Evolutionary conservation across 2,329 filamentous ascomycete genomes (phyloP).

Genomic region (Aspergillus sp.): DNA sequence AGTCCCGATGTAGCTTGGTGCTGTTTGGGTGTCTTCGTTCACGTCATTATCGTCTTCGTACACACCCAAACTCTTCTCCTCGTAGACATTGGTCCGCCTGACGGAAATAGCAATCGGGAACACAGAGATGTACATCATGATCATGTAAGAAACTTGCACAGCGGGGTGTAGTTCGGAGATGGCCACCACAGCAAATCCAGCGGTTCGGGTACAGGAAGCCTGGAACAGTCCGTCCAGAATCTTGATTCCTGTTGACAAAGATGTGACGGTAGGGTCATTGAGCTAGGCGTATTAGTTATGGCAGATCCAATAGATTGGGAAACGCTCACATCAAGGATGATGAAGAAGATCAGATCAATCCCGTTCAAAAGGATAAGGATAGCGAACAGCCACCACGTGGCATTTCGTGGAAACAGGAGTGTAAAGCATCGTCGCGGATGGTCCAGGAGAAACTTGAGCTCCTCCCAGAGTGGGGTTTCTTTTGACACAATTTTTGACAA

Average conservation of each 20-base stretch:
- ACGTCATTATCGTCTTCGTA: constrained; percentile 64
- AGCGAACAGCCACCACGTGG: constrained; percentile 95
- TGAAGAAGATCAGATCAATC: constrained; percentile 86
- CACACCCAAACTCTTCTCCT: constrained; percentile 76
- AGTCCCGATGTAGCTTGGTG: constrained; percentile 83
- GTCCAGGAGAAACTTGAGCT: constrained; percentile 86
- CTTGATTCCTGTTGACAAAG: constrained; percentile 72
- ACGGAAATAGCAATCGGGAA: constrained; percentile 95
- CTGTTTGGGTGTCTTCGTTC: constrained; percentile 57
- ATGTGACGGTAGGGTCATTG: constrained; percentile 69
- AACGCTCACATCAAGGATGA: constrained; percentile 72
- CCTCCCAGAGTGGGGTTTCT: constrained; percentile 79
- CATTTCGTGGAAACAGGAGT: constrained; percentile 82
- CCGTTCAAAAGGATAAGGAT: constrained; percentile 81
- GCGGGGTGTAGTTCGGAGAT: constrained; percentile 79
- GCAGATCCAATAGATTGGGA: background rate
- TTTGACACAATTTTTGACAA: constrained; percentile 68
- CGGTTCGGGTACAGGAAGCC: constrained; percentile 84
- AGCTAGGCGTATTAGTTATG: constrained; percentile 38
- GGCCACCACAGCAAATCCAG: constrained; percentile 82
- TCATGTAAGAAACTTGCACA: constrained; percentile 91
- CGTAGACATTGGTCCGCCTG: constrained; percentile 92
- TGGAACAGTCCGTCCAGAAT: constrained; percentile 89
- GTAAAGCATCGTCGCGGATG: constrained; percentile 97
- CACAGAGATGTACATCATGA: constrained; percentile 99